Evolutionary conservation across 805 yeast species (phyloP).

Genomic region (Lachancea sp.): DNA sequence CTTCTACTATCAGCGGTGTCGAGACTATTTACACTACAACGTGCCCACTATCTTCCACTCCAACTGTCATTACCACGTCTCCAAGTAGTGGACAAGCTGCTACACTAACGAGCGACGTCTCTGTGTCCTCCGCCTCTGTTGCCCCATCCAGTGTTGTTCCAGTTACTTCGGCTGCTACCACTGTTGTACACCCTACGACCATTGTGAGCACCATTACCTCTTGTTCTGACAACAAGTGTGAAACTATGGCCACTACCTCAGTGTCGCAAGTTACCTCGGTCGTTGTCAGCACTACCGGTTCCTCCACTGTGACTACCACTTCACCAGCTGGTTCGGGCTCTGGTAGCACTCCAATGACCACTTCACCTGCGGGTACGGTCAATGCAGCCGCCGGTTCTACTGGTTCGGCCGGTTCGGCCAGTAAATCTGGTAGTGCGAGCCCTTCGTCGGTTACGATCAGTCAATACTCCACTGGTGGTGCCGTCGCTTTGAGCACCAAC

Average conservation of each 20-base stretch:
- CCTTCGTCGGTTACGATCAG: slow-evolving; percentile 6
- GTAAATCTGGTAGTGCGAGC: neutral
- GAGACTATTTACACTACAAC: slow-evolving; percentile 15
- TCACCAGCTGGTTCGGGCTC: neutral
- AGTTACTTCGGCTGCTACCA: slow-evolving; percentile 1
- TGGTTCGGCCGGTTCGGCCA: slow-evolving; percentile 4
- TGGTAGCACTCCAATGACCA: neutral
- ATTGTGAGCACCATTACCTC: slow-evolving; percentile 9
- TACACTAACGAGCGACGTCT: neutral
- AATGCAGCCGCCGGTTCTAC: slow-evolving; percentile 1
- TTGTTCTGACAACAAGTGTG: slow-evolving; percentile 4
- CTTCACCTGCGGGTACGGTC: neutral
- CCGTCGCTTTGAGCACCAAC: slow-evolving; percentile 3
- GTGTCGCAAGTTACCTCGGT: slow-evolving; percentile 3
- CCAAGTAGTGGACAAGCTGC: neutral
- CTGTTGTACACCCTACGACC: slow-evolving; percentile 6
- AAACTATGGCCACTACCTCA: neutral
- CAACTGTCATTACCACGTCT: slow-evolving; percentile 1
- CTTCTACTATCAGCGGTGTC: slow-evolving; percentile 12
- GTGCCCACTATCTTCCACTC: slow-evolving; percentile 10
- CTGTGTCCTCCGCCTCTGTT: neutral
- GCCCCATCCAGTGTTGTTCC: neutral
- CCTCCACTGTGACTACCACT: neutral
- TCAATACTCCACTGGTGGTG: slow-evolving; percentile 5
- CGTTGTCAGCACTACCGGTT: neutral